Conservation (phyloP, 2,329 filamentous ascomycete genomes). For the Hymenoscyphus salicellus region DNA sequence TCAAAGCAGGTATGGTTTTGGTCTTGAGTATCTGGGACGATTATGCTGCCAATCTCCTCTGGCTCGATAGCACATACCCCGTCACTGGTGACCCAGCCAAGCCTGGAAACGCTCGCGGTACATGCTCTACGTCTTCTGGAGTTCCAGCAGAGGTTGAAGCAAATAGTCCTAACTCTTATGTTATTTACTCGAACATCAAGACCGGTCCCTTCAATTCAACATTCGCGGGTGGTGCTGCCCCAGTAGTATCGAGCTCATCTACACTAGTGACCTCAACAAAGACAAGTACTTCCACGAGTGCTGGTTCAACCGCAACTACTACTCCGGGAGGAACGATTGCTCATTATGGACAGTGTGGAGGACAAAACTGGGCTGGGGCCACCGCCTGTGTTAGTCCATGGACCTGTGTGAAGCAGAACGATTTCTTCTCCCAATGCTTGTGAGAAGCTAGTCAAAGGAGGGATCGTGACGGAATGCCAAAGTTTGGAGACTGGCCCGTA, state of each 20-base stretch:
- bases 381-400: not conserved
- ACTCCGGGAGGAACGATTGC: not conserved
- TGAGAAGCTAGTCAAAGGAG: not conserved
- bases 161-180: conserved; percentile 43
- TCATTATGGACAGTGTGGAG: conserved; percentile 6
- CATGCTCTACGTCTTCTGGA: conserved; percentile 51
- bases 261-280: not conserved
- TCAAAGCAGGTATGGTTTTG: conserved; percentile 50
- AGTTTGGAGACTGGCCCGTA: no score
- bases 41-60: conserved; percentile 64
- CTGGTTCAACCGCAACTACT: not conserved
- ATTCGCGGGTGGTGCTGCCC: conserved; percentile 14
- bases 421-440: conserved; percentile 5
- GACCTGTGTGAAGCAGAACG: not conserved
- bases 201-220: conserved; percentile 33
- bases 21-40: conserved; percentile 57
- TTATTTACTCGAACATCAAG: conserved; percentile 37
- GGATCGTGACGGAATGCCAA: no score
- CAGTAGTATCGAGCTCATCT: no score
- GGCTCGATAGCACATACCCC: conserved; percentile 68
- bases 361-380: not conserved
- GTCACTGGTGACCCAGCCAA: conserved; percentile 41
- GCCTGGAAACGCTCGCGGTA: conserved; percentile 52
- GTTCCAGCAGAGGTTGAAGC: conserved; percentile 49
- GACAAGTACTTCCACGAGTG: not conserved